These are phyloP conservation scores for Claviceps sp. DNA, from an alignment of 2,329 filamentous ascomycete species.

Conservation along the genomic window DNA sequence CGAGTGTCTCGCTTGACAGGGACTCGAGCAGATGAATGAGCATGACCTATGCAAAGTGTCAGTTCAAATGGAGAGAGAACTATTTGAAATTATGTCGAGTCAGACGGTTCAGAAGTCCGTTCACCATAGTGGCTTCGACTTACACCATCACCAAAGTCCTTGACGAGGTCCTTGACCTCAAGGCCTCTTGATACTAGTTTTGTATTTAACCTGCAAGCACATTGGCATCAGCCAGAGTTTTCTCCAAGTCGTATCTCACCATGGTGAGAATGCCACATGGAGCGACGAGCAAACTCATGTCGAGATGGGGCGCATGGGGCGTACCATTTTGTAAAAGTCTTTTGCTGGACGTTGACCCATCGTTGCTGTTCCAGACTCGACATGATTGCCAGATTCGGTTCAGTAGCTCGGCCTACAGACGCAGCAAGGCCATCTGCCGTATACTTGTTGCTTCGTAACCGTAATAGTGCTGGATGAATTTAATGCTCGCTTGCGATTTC, in stretches of 20 bases:
- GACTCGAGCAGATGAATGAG: constrained; percentile 96
- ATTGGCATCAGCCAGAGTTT: constrained; percentile 5
- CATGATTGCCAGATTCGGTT: constrained; percentile 43
- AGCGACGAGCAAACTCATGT: background rate
- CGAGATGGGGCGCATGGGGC: background rate
- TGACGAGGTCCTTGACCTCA: constrained; percentile 74
- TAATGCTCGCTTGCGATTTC: constrained; percentile 8
- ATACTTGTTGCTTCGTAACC: constrained; percentile 18
- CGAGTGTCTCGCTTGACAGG: constrained; percentile 84
- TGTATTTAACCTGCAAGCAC: constrained; percentile 66
- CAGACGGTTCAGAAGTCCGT: constrained; percentile 1
- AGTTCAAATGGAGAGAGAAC: background rate
- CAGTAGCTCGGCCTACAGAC: constrained; percentile 31
- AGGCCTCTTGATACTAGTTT: constrained; percentile 72
- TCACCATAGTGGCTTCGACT: constrained; percentile 23
- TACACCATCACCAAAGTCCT: constrained; percentile 87
- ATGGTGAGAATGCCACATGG: background rate
- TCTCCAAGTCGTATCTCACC: background rate
- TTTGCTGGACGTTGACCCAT: constrained; percentile 80
- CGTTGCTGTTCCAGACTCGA: constrained; percentile 50
- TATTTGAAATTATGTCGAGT: no score
- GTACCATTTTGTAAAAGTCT: constrained; percentile 95
- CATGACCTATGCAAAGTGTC: constrained; percentile 48
- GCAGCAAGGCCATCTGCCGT: constrained; percentile 30
- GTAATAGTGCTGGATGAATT: constrained; percentile 22